Evolutionary conservation across 805 yeast genomes (phyloP), one percentile per base, ranked within the genome.

Genomic region (Metschnikowia sp.): DNA sequence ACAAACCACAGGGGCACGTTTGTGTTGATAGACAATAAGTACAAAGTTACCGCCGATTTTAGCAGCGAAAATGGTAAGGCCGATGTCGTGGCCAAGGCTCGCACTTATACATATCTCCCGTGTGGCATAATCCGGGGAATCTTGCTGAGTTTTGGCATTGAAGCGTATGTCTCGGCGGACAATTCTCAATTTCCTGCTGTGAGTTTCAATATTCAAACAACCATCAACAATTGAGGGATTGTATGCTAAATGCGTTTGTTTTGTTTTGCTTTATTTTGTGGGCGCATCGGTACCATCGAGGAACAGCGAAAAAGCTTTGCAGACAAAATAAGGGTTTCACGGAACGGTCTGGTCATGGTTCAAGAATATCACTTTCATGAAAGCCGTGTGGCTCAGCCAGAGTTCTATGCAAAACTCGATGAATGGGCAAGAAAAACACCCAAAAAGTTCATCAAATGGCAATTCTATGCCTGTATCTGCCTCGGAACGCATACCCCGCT

Each of bases 1-100:
- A 94, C 99, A 1, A 94, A 94, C 62, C 97, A 94, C 63, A 70
- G 95, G 34, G 87, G 94, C 7, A 86, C 91, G 0, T 88, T 82
- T 64, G 92, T 89, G 26, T 72, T 88, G 38, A 80, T 88, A 9
- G 96, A 88, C 62, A 80, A 77, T 61, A 69, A 69, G 45, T 85
- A 84, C 68, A 75, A 75, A 45, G 71, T 78, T 43, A 76, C 87
- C 36, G 57, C 68, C 32, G 70, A 77, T 40, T 76, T 85, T 75
- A 66, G 72, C 54, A 74, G 77, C 38, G 61, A 75, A 12, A 49
- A 53, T 12, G 81, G 80, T 3, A 59, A 60, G 15, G 57, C 69
- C 11, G 82, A 76, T 48, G 74, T 83, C 0, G 47, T 74, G 10
- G 53, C 61, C 35, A 77, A 75, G 53, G 69, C 77, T 1, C 69